Base-by-base conservation (phyloP, 2,329 filamentous ascomycete species). In the Aaosphaeria arxii region DNA sequence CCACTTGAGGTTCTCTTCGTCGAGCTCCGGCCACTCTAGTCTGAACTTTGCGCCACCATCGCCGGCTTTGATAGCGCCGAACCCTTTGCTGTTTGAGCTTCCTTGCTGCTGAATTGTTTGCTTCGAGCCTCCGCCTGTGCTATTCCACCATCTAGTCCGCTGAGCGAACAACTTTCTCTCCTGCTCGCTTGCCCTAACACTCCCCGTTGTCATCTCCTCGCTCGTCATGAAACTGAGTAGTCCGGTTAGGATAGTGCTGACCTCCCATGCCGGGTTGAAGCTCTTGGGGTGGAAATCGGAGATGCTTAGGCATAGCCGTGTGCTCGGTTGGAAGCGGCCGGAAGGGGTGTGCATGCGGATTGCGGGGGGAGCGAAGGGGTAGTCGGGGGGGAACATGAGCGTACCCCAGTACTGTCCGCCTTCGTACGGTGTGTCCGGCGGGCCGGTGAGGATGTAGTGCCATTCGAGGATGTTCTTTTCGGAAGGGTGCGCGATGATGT, bases 341-440 rank as follows among this genome's bases (percentile, higher is more conserved):
- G 87, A 92, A 1, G 94, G 94, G 0, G 94, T 99, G 77, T 97
- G 94, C 94, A 99, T 99, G 66, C 92, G 90, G 71, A 99, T 99
- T 2, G 94, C 91, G 4, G 94, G 94, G 31, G 94, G 94, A 9
- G 91, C 92, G 72, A 96, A 99, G 29, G 94, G 94, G 70, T 99
- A 99, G 77, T 96, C 91, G 6, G 91, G 83, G 11, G 94, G 94
- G 71, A 99, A 99, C 56, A 95, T 86, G 44, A 99, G 80, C 1
- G 92, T 96, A 42, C 94, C 94, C 94, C 94, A 99, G 77, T 97
- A 99, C 71, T 99, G 94, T 41, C 94, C 94, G 65, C 86, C 85
- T 62, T 95, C 84, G 70, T 99, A 99, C 2, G 94, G 92, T 1
- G 94, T 99, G 51, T 91, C 84, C 52, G 95, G 91, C 32, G 94